These are phyloP conservation scores for Ciborinia camelliae DNA, from an alignment of 2,329 filamentous ascomycete species.

Conservation along the genomic window DNA sequence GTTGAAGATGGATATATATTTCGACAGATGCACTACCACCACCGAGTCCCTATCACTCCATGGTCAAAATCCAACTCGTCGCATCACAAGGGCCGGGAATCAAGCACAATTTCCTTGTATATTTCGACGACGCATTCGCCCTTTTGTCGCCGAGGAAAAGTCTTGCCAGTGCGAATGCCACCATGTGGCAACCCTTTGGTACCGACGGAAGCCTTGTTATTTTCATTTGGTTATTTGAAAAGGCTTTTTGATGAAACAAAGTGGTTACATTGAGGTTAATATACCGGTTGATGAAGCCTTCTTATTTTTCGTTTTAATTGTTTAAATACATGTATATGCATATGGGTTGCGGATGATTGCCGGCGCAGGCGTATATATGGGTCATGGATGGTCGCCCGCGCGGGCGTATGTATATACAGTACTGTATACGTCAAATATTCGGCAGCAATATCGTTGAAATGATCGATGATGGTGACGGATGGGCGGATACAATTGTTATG, in stretches of 20 bases:
- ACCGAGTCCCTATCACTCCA: not conserved
- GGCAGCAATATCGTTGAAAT: not conserved
- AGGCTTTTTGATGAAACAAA: not conserved
- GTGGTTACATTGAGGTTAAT: not conserved
- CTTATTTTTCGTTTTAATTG: not conserved
- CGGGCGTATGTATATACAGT: conserved; percentile 7
- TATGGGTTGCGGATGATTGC: conserved; percentile 12
- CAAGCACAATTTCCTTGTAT: conserved; percentile 6
- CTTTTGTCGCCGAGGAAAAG: too few species aligned
- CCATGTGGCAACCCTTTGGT: not conserved
- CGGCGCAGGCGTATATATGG: conserved; percentile 8
- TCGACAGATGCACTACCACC: not conserved
- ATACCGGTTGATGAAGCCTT: not conserved
- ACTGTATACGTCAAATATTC: conserved; percentile 11
- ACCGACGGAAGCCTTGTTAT: not conserved
- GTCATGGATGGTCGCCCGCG: conserved; percentile 3
- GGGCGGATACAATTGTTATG: conserved; percentile 11
- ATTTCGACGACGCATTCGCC: not conserved
- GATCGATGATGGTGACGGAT: not conserved
- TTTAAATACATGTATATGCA: conserved; percentile 11
- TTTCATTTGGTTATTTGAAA: conserved; percentile 11
- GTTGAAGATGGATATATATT: not conserved
- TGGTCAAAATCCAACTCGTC: not conserved
- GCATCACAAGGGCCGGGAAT: not conserved
- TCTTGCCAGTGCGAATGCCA: not conserved